Evolutionary conservation across 345 rosid genomes (phyloP), one percentile per base, ranked within the genome.

Genomic region (Linum tenue): DNA sequence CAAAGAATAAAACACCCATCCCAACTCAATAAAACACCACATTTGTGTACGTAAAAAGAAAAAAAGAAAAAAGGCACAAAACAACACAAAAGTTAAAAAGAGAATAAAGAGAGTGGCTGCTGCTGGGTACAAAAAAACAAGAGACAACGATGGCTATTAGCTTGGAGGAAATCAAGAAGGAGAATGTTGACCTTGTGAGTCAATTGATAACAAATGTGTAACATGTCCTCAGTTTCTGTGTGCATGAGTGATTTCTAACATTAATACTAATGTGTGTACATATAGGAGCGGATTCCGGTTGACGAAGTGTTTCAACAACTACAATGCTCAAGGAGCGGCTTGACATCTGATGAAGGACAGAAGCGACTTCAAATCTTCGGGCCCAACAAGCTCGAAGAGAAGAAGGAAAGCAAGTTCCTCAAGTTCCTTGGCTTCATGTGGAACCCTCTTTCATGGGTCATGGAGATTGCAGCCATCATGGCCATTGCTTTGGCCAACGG

Each of bases 401-500:
- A 87, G 72, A 79, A 79, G 66, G 96, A 89, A 62, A 86, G 70
- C 76, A 89, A 89, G 79, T 0, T 89, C 61, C 70, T 86, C 68
- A 89, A 85, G 67, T 89, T 89, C 72, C 76, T 89, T 74, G 91
- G 96, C 35, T 89, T 89, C 78, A 89, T 89, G 94, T 89, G 96
- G 96, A 89, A 89, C 65, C 91, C 96, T 1, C 96, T 86, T 50
- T 89, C 96, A 3, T 89, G 96, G 96, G 96, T 89, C 67, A 89
- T 89, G 92, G 96, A 89, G 82, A 59, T 77, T 17, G 96, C 96
- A 62, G 96, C 96, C 55, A 71, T 89, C n/a, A 86, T 89, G 96
- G 96, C 96, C 56, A 89, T 89, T 40, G 86, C 65, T 37, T 71
- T 89, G 72, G 96, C 92, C 62, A 89, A 89, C 67, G 96, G 96